phyloP scores from a whole-genome alignment of 2,329 filamentous ascomycete species.

The Aphanoascus verrucosus region DNA sequence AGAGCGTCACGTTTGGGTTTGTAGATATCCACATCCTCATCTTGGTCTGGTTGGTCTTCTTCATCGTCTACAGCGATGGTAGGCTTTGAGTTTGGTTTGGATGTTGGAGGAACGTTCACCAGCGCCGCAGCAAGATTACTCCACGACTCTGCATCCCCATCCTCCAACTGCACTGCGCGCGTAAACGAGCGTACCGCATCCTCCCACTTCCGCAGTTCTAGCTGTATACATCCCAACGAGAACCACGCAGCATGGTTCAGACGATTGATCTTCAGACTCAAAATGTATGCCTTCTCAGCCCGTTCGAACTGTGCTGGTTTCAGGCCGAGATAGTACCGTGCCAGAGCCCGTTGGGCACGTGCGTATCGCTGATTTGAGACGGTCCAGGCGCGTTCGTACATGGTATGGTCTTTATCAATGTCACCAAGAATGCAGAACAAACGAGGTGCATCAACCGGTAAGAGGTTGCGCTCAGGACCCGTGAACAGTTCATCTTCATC shows the following conservation, averaged over 20 bases:
- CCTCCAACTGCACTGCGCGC: conserved; percentile 71
- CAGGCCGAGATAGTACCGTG: conserved; percentile 59
- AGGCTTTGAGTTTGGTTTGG: conserved; percentile 20
- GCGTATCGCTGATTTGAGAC: conserved; percentile 72
- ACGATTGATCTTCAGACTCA: conserved; percentile 67
- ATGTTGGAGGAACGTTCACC: conserved; percentile 39
- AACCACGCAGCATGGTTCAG: conserved; percentile 81
- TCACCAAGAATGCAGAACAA: conserved; percentile 92
- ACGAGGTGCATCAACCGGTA: conserved; percentile 72
- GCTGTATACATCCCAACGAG: conserved; percentile 73
- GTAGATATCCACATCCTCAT: conserved; percentile 40
- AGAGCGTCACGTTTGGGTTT: conserved; percentile 64
- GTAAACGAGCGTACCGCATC: conserved; percentile 76
- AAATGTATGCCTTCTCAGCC: conserved; percentile 66
- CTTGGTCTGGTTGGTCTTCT: conserved; percentile 17
- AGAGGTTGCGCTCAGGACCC: conserved; percentile 58
- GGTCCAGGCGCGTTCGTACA: conserved; percentile 82
- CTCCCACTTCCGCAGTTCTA: conserved; percentile 65
- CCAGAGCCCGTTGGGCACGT: conserved; percentile 77
- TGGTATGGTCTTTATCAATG: conserved; percentile 59
- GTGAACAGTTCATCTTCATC: conserved; percentile 48
- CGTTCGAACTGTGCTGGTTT: conserved; percentile 51
- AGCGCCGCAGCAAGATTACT: conserved; percentile 84
- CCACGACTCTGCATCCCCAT: conserved; percentile 85
- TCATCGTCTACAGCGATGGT: conserved; percentile 19